Evolutionary conservation across 2,329 filamentous ascomycete species (phyloP), one percentile per base, ranked within the genome.

Genomic region (Tricladium varicosporioides): DNA sequence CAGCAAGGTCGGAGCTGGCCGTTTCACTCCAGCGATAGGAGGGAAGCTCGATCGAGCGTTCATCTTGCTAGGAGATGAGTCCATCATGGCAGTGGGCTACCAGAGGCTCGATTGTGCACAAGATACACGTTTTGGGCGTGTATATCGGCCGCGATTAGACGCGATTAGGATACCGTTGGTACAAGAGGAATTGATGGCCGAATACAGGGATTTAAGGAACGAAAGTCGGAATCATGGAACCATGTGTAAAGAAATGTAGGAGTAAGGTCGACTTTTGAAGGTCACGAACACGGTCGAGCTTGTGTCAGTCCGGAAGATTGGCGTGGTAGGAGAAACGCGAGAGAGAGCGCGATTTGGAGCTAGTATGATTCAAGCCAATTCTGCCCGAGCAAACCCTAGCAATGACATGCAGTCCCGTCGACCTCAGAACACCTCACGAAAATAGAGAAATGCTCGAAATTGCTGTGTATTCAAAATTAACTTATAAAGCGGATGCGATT

Each of bases 1-100:
- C 22, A 94, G 83, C 55, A 93, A 77, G 56, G 85, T 83, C 27
- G 89, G 81, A 48, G 83, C 82, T 65, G 83, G 76, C 59, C 84
- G 79, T 76, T 89, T 87, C 62, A 78, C 72, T 66, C 80, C 78
- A 54, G 78, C 72, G 14, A 72, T 53, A 14, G 62, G 56, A 27
- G 67, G 65, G 36, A 67, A 58, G 53, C 57, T 58, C 46, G 65
- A 61, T 51, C 64, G 62, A 46, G 62, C 51, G 48, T 70, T 71
- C 27, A 64, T 60, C 58, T 70, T 71, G 59, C 64, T 70, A 32
- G 69, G 69, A 60, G 69, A 70, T 15, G 67, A 69, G 60, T 71
- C 67, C 68, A 71, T 71, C 67, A 69, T 69, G 63, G 59, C 54
- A 62, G 62, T 60, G 60, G 56, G 57, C 51, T 60, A 63, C 56